Conservation (phyloP, 2,329 filamentous ascomycete species). For the Xylariaceae sp. region DNA sequence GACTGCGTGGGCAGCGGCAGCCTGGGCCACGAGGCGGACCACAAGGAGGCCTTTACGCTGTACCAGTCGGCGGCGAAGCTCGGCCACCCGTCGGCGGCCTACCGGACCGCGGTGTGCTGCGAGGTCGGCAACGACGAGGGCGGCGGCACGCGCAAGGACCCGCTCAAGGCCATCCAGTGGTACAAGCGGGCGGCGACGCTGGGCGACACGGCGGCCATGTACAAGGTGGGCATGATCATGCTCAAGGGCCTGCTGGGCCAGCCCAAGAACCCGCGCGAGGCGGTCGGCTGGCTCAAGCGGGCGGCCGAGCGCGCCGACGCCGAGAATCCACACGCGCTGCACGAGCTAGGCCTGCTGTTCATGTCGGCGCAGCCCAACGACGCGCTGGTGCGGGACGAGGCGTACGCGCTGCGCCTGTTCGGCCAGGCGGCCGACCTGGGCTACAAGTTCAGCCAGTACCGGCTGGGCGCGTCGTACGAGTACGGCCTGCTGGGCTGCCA, state of each 20-base stretch:
- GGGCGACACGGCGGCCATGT: constrained; percentile 91
- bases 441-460: constrained; percentile 92
- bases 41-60: constrained; percentile 85
- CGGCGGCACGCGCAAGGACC: constrained; percentile 84
- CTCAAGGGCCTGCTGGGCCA: constrained; percentile 93
- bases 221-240: constrained; percentile 94
- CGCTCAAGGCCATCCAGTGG: constrained; percentile 94
- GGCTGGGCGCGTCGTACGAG: constrained; percentile 81
- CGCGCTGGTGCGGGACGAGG: constrained; percentile 70
- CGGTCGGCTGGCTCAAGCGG: constrained; percentile 85
- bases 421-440: constrained; percentile 78
- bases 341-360: constrained; percentile 69
- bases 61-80: constrained; percentile 92
- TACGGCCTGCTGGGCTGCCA: constrained; percentile 78
- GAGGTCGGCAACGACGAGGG: constrained; percentile 93
- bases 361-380: constrained; percentile 60
- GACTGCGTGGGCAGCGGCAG: constrained; percentile 80
- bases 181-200: constrained; percentile 88
- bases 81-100: constrained; percentile 79
- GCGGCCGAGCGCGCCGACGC: constrained; percentile 80
- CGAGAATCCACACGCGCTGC: constrained; percentile 90
- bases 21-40: constrained; percentile 71
- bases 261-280: constrained; percentile 72
- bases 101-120: constrained; percentile 92
- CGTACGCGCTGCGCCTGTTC: constrained; percentile 75